Conservation (phyloP, 148 eudicot genomes). For the Chenopodium suecicum region DNA sequence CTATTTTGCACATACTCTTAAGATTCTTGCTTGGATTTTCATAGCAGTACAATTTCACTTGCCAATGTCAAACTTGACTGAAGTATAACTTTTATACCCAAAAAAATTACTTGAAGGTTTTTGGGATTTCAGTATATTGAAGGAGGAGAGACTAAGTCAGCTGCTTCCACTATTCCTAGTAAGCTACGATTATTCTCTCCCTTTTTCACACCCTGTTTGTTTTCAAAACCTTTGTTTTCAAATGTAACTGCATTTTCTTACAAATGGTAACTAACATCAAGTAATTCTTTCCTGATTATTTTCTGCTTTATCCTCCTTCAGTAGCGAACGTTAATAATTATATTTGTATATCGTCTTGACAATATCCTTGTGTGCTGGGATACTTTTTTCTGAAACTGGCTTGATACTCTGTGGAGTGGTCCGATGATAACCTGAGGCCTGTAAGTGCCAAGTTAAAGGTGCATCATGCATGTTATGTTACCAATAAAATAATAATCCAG, state of each 20-base stretch:
- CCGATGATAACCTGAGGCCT: neutral
- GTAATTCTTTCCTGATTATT: neutral
- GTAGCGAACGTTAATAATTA: neutral
- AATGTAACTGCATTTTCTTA: neutral
- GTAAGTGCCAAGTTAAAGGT: neutral
- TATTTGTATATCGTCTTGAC: neutral
- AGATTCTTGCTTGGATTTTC: slow-evolving; percentile 27
- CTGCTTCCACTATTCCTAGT: slow-evolving; percentile 48
- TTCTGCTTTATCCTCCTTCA: neutral
- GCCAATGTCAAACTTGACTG: slow-evolving; percentile 33
- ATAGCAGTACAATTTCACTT: slow-evolving; percentile 29
- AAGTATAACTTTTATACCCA: slow-evolving; percentile 38
- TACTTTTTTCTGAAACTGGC: neutral
- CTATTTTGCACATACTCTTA: slow-evolving; percentile 8
- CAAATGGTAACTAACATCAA: neutral
- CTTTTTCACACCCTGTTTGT: neutral
- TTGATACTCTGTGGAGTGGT: neutral
- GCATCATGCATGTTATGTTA: neutral
- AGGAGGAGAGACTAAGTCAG: slow-evolving; percentile 45
- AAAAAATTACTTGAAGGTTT: slow-evolving; percentile 63
- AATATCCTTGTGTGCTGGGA: neutral
- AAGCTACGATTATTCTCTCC: slow-evolving; percentile 31
- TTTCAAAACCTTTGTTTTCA: neutral
- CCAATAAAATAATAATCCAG: neutral
- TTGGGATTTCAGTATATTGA: slow-evolving; percentile 76